Evolutionary conservation across 441 rosid species (phyloP).

Genomic region (Theobroma grandiflorum): DNA sequence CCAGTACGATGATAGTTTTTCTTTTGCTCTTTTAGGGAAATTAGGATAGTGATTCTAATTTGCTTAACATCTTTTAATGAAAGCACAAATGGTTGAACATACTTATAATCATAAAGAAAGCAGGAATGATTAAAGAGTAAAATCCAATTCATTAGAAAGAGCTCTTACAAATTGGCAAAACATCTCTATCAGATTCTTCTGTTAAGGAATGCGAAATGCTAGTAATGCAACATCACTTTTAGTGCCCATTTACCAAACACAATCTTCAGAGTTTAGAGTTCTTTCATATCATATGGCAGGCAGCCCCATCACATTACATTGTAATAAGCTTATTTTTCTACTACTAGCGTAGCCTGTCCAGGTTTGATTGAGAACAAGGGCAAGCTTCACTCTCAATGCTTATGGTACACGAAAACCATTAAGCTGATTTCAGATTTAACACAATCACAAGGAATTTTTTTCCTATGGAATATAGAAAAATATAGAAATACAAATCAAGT

Average conservation of each 20-base stretch:
- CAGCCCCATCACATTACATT: not conserved
- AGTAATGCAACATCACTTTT: not conserved
- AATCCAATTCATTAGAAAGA: not conserved
- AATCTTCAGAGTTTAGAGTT: not conserved
- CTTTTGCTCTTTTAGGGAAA: no score
- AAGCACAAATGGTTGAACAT: not conserved
- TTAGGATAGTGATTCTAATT: no score
- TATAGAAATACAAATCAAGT: conserved; percentile 26
- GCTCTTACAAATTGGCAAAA: not conserved
- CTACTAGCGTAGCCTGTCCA: not conserved
- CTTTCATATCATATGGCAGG: not conserved
- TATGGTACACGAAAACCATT: not conserved
- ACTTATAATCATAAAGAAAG: not conserved
- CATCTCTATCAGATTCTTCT: not conserved
- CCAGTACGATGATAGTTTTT: no score
- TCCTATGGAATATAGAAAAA: conserved; percentile 31
- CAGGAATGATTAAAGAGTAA: no score
- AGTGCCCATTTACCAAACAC: not conserved
- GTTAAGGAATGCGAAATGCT: not conserved
- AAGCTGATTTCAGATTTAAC: conserved; percentile 14
- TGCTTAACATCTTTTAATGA: no score
- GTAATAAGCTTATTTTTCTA: not conserved
- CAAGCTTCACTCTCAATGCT: not conserved
- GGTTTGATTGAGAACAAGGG: not conserved
- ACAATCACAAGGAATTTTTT: conserved; percentile 24